Conservation (phyloP, 2,329 filamentous ascomycete genomes). For the Elsinoe perseae region DNA sequence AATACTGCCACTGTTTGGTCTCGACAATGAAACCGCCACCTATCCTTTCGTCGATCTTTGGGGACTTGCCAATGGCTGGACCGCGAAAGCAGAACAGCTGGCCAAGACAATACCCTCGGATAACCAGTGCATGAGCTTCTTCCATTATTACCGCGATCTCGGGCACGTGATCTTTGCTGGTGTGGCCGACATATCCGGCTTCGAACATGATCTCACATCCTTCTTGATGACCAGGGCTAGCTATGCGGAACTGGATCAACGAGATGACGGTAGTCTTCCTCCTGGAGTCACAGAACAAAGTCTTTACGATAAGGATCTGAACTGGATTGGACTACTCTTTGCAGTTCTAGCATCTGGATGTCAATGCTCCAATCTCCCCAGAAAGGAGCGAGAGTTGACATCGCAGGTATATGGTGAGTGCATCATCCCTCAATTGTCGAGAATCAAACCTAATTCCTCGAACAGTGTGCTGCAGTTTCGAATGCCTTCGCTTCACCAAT, state of each 20-base stretch:
- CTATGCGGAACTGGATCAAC: slow-evolving; percentile 15
- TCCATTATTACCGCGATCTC: slow-evolving; percentile 51
- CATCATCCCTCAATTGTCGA: not conserved
- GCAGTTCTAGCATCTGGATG: slow-evolving; percentile 56
- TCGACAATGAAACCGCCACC: slow-evolving; percentile 57
- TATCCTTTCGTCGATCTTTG: slow-evolving; percentile 60
- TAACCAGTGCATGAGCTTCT: slow-evolving; percentile 50
- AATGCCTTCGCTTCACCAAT: slow-evolving; percentile 56
- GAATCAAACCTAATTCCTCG: slow-evolving; percentile 24
- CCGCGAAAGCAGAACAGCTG: slow-evolving; percentile 50
- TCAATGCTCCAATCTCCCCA: slow-evolving; percentile 50
- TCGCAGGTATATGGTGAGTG: slow-evolving; percentile 54
- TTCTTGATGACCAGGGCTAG: slow-evolving; percentile 47
- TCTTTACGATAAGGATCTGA: slow-evolving; percentile 51
- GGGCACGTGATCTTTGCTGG: slow-evolving; percentile 55
- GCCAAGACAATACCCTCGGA: slow-evolving; percentile 53
- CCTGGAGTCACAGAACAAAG: slow-evolving; percentile 44
- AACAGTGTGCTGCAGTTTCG: slow-evolving; percentile 55
- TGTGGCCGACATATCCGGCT: slow-evolving; percentile 47
- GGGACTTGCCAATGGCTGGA: slow-evolving; percentile 52
- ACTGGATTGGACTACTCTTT: slow-evolving; percentile 54
- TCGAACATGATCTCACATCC: slow-evolving; percentile 48
- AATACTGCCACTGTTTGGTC: slow-evolving; percentile 54
- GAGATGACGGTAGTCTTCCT: slow-evolving; percentile 26
- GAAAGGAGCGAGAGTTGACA: slow-evolving; percentile 54